Base-by-base conservation (phyloP, 495 filamentous ascomycete genomes). In the Aspergillus biplanus region DNA sequence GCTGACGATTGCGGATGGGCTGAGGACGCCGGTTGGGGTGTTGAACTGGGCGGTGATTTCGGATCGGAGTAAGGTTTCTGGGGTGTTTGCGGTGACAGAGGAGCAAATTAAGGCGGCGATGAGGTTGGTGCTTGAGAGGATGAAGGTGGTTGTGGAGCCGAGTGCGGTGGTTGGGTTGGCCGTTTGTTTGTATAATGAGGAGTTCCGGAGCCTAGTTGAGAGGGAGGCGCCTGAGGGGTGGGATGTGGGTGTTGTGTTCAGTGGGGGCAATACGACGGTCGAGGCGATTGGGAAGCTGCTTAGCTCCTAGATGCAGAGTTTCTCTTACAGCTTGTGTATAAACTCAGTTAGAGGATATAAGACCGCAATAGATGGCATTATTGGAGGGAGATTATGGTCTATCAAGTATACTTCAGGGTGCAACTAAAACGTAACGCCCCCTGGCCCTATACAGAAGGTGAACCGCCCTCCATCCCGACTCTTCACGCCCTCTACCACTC, bases 111-210 rank as follows among this genome's bases (percentile, higher is more conserved):
- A 85, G 75, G 75, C 75, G 9, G 90, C 93, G 4, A 80, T 98
- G 85, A 75, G 80, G 63, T 71, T 97, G 68, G 90, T 94, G 34
- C 73, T 94, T 70, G 94, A 99, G 82, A 76, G 93, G 61, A 87
- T 97, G 85, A 98, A 98, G 86, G 77, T 96, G 48, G 84, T 97
- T 48, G 85, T 97, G 31, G 95, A 99, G 80, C 95, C 95, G 52
- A 93, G 90, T 73, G 85, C 93, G 4, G 92, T 89, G 4, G 93
- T 99, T 21, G 87, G 88, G 13, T 74, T 99, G 66, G 95, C 95
- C 5, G 89, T 90, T 6, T 89, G 87, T 60, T 73, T 99, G 68
- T 97, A 85, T 67, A 87, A 95, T 72, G 92, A 96, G 72, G 90
- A 91, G 32, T 97, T 97, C 68, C 80, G 92, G 64, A 73, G 69